A percentile compares a stretch with the other conserved stretches of the same genome.
Conservation (phyloP, 2,329 filamentous ascomycete species). For the Anthostomella pinea region DNA sequence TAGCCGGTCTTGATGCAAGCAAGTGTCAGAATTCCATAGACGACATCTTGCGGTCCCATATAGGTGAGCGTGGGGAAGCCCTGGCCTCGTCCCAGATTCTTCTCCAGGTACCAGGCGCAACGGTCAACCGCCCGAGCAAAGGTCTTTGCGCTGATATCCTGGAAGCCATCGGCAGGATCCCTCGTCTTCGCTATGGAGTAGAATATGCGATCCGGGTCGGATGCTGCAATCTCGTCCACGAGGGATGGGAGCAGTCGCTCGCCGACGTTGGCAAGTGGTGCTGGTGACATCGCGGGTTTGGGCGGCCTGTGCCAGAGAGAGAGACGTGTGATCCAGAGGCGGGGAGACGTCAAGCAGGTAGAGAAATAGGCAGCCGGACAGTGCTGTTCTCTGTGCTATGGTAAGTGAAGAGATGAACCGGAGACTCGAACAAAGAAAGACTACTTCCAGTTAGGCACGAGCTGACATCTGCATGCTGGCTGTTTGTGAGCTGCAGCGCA, state of each 20-base stretch:
- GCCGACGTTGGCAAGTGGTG: no score
- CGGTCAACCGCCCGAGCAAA: slow-evolving; percentile 24
- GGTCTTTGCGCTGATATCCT: slow-evolving; percentile 11
- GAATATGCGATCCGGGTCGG: slow-evolving; percentile 20
- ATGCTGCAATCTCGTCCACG: slow-evolving; percentile 22
- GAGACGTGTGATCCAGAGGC: no score
- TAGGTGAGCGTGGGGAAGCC: slow-evolving; percentile 36
- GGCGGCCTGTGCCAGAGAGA: no score
- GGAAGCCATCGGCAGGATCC: slow-evolving; percentile 23
- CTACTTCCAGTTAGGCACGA: no score
- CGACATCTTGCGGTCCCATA: slow-evolving; percentile 36
- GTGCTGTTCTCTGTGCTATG: background rate
- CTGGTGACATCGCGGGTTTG: no score
- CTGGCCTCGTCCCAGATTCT: slow-evolving; percentile 25
- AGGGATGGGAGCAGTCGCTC: slow-evolving; percentile 16
- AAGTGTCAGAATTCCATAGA: slow-evolving; percentile 36
- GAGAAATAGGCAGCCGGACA: no score
- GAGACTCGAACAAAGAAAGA: no score
- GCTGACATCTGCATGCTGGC: no score
- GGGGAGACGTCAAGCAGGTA: no score
- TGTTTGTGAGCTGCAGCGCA: no score
- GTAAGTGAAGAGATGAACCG: no score
- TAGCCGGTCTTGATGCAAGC: slow-evolving; percentile 44
- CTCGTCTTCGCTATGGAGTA: slow-evolving; percentile 22
- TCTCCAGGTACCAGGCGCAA: slow-evolving; percentile 32